Base-by-base conservation (phyloP, 495 filamentous ascomycete species). In the Penicillium tannophilum region DNA sequence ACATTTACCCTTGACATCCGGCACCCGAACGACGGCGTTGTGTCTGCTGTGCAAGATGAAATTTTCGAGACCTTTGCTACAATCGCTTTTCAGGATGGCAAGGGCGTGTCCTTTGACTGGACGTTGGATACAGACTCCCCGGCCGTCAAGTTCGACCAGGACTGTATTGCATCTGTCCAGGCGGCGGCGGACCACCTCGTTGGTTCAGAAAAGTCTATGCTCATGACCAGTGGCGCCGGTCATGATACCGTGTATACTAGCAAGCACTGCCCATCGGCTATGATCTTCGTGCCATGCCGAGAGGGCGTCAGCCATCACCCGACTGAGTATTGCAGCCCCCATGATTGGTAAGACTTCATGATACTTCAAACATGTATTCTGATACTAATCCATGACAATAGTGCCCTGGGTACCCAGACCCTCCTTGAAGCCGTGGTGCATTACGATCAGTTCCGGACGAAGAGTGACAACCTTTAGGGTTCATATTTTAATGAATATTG, bases 1-100 rank as follows among this genome's bases (percentile, higher is more conserved):
- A 74, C 76, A 14, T 90, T 92, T 62, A 85, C 82, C 3, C 74
- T 92, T 14, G 89, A 93, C 59, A 82, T 92, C 45, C 82, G 90
- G 19, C 79, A 85, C 4, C 82, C 81, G 3, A 60, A 79, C 6
- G 85, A 91, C 61, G 66, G 63, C 12, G 83, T 77, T 2, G 73
- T 91, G 4, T 71, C 80, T 9, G 59, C 68, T 8, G 69, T 89
- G 16, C 82, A 87, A 59, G 63, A 78, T 8, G 65, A 74, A 20
- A 75, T 69, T 31, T 75, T 71, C 14, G 41, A 55, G 0, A 74
- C 76, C 17, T 88, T 89, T 66, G 63, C 64, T 3, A 60, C 58
- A 6, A 83, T 88, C 49, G 82, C 82, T 10, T 60, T 61, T 2
- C 75, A 82, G 36, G 75, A 83, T 55, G 76, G 81, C 28, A 69